phyloP scores from a whole-genome alignment of 441 rosid genomes.

The Erodium trifolium region DNA sequence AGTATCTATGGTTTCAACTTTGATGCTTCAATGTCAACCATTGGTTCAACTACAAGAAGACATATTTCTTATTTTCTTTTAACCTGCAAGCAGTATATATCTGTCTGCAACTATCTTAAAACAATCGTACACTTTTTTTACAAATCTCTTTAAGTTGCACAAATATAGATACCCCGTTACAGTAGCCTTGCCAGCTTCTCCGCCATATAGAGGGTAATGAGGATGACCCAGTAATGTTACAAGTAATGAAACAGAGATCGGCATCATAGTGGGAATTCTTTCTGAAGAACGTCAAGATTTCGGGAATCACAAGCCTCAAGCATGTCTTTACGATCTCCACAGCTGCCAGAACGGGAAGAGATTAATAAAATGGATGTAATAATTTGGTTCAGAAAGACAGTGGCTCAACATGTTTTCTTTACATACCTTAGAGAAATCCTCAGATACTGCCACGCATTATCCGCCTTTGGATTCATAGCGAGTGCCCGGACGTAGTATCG shows the following conservation, averaged over 20 bases:
- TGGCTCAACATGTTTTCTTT: background rate
- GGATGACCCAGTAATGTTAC: background rate
- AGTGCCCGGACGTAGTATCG: slow-evolving; percentile 94
- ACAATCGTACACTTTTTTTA: background rate
- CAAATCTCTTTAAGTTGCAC: background rate
- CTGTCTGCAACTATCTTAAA: background rate
- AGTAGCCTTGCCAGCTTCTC: background rate
- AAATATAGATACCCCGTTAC: background rate
- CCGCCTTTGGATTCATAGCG: slow-evolving; percentile 97
- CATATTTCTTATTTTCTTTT: background rate
- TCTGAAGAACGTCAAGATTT: slow-evolving; percentile 76
- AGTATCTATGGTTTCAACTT: no score
- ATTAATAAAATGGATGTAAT: background rate
- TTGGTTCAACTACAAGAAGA: background rate
- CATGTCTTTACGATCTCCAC: slow-evolving; percentile 83
- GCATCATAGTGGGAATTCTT: slow-evolving; percentile 68
- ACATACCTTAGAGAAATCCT: slow-evolving; percentile 78
- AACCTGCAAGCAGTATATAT: no score
- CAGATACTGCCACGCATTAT: slow-evolving; percentile 96
- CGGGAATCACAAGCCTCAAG: slow-evolving; percentile 82
- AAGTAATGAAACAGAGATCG: background rate
- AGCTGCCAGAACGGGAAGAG: slow-evolving; percentile 38
- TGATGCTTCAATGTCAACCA: no score
- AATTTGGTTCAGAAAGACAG: background rate
- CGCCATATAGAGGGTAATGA: background rate